Evolutionary conservation across 2,329 filamentous ascomycete genomes (phyloP), one percentile per base, ranked within the genome.

Genomic region (Rutstroemia sp.): DNA sequence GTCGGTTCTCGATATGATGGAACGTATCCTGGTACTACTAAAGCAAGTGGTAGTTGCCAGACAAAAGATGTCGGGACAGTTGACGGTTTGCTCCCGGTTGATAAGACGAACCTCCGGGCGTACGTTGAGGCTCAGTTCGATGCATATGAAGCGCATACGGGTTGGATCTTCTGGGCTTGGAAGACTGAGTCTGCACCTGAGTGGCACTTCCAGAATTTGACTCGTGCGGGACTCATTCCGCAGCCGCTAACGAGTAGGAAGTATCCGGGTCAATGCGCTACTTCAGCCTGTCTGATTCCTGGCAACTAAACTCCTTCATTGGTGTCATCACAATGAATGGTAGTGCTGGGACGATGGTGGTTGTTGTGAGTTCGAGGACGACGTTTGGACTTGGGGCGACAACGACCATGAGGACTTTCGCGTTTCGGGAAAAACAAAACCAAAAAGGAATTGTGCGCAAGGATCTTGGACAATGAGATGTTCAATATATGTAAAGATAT

Each of bases 1-100:
- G 72, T 79, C 46, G 83, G 83, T 17, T 78, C 83, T n/a, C 76
- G 85, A 38, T 72, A 74, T 56, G 72, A 76, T 55, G 72, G 71
- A 2, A 70, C 67, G 5, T 70, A 71, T 0, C 60, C 68, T 1
- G 68, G n/a, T n/a, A n/a, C n/a, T n/a, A n/a, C n/a, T n/a, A n/a
- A n/a, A n/a, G n/a, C n/a, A n/a, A n/a, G n/a, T n/a, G n/a, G n/a
- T n/a, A n/a, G 68, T 49, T 76, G 73, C 57, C 69, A 74, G 30
- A 72, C 68, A 44, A 70, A 73, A 49, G 73, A 71, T 64, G 75
- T 80, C 58, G 83, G 82, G 2, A 72, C 70, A 16, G 69, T 72
- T 3, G 61, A 63, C 19, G 72, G 59, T 8, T 57, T 70, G 27
- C 46, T 69, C 4, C 73, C 70, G 60, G 68, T 69, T 8, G 65